A percentile compares a stretch with the other conserved stretches of the same genome.
phyloP scores from a whole-genome alignment of 2,329 filamentous ascomycete genomes.

The Claviceps humidiphila region DNA sequence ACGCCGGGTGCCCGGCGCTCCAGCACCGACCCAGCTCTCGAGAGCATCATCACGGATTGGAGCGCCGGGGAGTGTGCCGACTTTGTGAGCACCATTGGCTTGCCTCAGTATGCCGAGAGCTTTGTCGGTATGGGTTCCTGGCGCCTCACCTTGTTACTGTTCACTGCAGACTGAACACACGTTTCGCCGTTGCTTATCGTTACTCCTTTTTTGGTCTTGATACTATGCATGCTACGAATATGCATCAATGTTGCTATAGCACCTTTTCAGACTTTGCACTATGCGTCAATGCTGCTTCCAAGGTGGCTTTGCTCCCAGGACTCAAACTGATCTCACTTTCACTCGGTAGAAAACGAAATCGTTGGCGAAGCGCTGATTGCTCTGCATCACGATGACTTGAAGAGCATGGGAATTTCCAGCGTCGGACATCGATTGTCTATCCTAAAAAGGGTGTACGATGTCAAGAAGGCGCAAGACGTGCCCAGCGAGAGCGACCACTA shows the following conservation, averaged over 20 bases:
- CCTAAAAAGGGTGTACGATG: slow-evolving; percentile 89
- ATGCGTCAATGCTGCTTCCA: no score
- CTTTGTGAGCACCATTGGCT: slow-evolving; percentile 66
- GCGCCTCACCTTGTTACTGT: slow-evolving; percentile 9
- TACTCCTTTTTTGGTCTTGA: no score
- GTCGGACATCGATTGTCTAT: slow-evolving; percentile 92
- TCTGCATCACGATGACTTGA: slow-evolving; percentile 82
- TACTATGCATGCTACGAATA: no score
- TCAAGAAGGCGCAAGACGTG: slow-evolving; percentile 87
- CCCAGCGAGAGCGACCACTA: slow-evolving; percentile 89
- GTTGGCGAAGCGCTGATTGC: slow-evolving; percentile 83
- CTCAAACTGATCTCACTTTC: slow-evolving; percentile 8
- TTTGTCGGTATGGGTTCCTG: slow-evolving; percentile 56
- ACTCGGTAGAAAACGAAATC: slow-evolving; percentile 69
- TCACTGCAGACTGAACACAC: not conserved
- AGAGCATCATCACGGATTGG: slow-evolving; percentile 69
- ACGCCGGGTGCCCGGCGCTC: slow-evolving; percentile 60
- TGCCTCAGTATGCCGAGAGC: slow-evolving; percentile 68
- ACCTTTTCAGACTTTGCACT: no score
- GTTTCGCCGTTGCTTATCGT: no score
- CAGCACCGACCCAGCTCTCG: slow-evolving; percentile 53
- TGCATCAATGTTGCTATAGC: no score
- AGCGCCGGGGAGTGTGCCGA: slow-evolving; percentile 79
- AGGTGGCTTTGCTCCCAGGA: not conserved
- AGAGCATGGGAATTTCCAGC: slow-evolving; percentile 85